These are phyloP conservation scores for Phytophthora kernoviae DNA, from an alignment of 352 stramenopile species.

Conservation along the genomic window DNA sequence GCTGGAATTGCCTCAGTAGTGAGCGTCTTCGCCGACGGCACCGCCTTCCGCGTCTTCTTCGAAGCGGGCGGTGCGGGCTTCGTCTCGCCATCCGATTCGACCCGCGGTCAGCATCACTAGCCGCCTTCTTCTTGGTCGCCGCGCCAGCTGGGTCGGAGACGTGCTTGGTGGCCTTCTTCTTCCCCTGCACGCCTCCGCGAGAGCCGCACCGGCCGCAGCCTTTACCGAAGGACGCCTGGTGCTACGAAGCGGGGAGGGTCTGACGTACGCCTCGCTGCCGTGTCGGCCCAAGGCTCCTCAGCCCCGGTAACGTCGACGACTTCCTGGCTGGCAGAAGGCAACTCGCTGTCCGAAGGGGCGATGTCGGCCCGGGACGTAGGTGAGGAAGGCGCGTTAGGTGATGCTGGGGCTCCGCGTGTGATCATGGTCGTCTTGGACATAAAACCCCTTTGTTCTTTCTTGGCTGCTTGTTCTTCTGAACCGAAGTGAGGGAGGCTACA, in stretches of 20 bases:
- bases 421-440: not conserved
- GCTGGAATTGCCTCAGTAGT: not conserved
- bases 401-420: not conserved
- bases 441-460: constrained; percentile 7
- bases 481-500: constrained; percentile 7
- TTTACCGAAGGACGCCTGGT: constrained; percentile 8
- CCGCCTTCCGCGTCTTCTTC: constrained; percentile 11
- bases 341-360: not conserved
- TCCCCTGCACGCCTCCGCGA: constrained; percentile 1
- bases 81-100: constrained; percentile 5
- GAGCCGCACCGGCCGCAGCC: constrained; percentile 1
- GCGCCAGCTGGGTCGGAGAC: not conserved
- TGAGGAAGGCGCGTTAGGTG: not conserved
- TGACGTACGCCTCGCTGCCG: constrained; percentile 5
- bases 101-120: too few species aligned
- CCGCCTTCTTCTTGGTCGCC: constrained; percentile 3
- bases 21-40: constrained; percentile 1
- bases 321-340: not conserved
- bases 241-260: not conserved
- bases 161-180: constrained; percentile 5
- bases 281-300: not conserved
- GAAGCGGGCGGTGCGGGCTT: constrained; percentile 1
- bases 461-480: constrained; percentile 6
- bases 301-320: constrained; percentile 6
- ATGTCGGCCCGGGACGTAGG: not conserved